Conservation (phyloP, 176 grass and related monocot genomes). For the Aechmea fasciata region DNA sequence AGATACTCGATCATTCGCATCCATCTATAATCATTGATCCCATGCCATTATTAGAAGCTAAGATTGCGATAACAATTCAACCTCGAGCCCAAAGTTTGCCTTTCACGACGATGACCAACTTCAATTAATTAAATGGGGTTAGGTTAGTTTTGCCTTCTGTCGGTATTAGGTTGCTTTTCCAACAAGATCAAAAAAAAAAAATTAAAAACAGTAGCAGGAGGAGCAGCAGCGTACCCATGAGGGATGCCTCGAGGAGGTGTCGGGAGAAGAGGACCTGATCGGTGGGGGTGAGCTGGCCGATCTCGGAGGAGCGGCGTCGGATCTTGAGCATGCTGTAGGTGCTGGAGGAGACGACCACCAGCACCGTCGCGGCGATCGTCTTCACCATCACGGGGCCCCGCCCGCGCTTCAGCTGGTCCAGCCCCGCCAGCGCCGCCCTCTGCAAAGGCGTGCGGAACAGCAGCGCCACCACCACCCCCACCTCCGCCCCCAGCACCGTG, state of each 20-base stretch:
- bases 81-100: no score
- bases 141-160: no score
- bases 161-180: no score
- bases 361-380: constrained; percentile 60
- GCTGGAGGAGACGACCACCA: constrained; percentile 49
- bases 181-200: no score
- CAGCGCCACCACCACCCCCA: constrained; percentile 34
- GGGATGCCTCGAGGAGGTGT: constrained; percentile 68
- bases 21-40: no score
- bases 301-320: constrained; percentile 30
- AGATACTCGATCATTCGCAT: no score
- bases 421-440: constrained; percentile 39
- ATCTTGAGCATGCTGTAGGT: constrained; percentile 69
- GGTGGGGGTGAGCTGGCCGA: constrained; percentile 51
- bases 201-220: no score
- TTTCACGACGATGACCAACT: no score
- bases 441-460: constrained; percentile 86
- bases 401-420: constrained; percentile 82
- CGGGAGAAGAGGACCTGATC: constrained; percentile 84
- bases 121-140: no score
- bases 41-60: no score
- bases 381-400: constrained; percentile 57
- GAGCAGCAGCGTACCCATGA: constrained; percentile 41
- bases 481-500: constrained; percentile 50
- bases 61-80: no score